Conservation (phyloP, 208 protist species). For the Crithidia expoeki region DNA sequence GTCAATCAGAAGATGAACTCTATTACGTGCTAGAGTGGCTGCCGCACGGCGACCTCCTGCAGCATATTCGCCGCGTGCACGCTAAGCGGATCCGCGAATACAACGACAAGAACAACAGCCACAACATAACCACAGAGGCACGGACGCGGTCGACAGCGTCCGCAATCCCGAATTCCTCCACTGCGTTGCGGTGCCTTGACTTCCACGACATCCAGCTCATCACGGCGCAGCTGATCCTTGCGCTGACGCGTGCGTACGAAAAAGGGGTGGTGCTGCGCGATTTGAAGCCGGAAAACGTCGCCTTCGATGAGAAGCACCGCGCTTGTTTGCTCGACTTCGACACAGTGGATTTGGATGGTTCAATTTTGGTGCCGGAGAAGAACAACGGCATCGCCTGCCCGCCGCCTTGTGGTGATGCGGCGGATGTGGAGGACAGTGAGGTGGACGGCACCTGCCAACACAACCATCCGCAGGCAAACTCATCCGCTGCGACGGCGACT, state of each 20-base stretch:
- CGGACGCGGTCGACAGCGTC: background rate
- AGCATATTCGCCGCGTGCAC: conserved; percentile 73
- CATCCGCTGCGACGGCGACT: background rate
- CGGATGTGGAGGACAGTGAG: conserved; percentile 17
- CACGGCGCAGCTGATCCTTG: conserved; percentile 79
- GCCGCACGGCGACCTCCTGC: conserved; percentile 92
- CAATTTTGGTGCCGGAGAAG: conserved; percentile 30
- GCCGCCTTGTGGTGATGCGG: background rate
- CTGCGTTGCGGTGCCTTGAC: conserved; percentile 62
- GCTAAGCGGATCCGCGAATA: conserved; percentile 43
- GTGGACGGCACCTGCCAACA: background rate
- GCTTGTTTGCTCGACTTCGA: conserved; percentile 91
- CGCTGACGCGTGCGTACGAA: conserved; percentile 49
- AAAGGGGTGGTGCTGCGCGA: conserved; percentile 85
- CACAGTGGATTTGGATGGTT: conserved; percentile 66
- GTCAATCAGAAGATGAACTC: conserved; percentile 88
- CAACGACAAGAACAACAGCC: background rate
- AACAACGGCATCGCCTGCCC: conserved; percentile 58
- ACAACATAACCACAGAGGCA: conserved; percentile 25
- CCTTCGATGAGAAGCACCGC: conserved; percentile 81
- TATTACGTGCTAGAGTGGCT: conserved; percentile 95
- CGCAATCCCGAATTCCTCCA: conserved; percentile 31
- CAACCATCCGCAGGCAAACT: background rate
- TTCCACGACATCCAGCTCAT: conserved; percentile 87
- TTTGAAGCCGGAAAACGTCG: conserved; percentile 91